Evolutionary conservation across 2,329 filamentous ascomycete species (phyloP), one percentile per base, ranked within the genome.

Genomic region (Botryotinia calthae): DNA sequence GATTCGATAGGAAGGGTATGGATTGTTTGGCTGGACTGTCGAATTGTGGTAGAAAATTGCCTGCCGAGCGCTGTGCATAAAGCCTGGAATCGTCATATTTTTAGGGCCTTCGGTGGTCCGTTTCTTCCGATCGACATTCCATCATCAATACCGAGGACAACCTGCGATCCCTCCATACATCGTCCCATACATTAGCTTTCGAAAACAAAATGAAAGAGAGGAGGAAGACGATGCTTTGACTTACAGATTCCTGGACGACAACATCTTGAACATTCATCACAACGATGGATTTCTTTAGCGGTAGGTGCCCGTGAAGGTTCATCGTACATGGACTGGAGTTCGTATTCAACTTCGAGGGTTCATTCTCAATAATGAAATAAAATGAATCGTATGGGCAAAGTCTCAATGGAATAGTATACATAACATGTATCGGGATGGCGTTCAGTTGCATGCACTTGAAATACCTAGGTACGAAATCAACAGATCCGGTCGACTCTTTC

Each of bases 131-230:
- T 48, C 46, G 31, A 28, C 44, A 65, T 48, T 37, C 58, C 22
- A 61, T 34, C 44, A 65, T n/a, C 25, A 54, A n/a, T 31, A 46
- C 20, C n/a, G 61, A 46, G 40, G n/a, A 46, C 61, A 28, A 46
- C n/a, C n/a, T 64, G 40, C 6, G 28, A 46, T 54, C 18, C 18
- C 18, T 54, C 28, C 64, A 28, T 54, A 40, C 31, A 28, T 66
- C 34, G 34, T 48, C n/a, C 16, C 46, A 67, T 22, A 67, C 20
- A 54, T 67, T 67, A 67, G 64, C 46, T 67, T 40, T 25, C 37
- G 61, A 48, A 20, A n/a, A 67, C 37, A 20, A 22, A 4, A 22
- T 6, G 14, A 54, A 28, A 54, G n/a, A 34, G 20, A 34, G 14
- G 37, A 67, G 31, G 46, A 54, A 40, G 16, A 40, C 7, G 64